phyloP scores from a whole-genome alignment of 148 eudicot species.

The Mesembryanthemum crystallinum region DNA sequence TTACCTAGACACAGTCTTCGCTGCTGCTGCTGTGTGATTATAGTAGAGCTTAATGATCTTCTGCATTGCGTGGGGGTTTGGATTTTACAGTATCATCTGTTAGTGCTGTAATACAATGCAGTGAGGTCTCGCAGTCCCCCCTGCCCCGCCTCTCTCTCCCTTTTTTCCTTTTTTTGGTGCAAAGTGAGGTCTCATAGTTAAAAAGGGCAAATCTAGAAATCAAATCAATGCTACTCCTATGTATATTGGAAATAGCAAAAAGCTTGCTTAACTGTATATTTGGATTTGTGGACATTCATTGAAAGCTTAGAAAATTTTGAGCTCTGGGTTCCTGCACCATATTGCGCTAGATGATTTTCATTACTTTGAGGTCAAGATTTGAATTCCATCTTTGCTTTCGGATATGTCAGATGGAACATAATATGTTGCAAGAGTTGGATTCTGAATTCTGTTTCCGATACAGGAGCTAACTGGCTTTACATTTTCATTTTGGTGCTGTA shows the following conservation, averaged over 20 bases:
- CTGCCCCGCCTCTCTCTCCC: no score
- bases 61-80: neutral
- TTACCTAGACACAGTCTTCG: neutral
- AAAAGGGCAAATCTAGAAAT: neutral
- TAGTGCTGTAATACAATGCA: neutral
- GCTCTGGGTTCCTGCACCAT: neutral
- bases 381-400: no score
- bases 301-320: neutral
- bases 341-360: neutral
- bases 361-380: neutral
- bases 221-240: neutral
- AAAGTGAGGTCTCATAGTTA: neutral
- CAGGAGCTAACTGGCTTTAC: neutral
- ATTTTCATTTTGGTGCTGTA: neutral
- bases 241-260: neutral
- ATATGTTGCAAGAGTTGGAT: neutral
- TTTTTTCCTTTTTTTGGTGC: no score
- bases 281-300: neutral
- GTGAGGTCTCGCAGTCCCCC: no score
- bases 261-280: slow-evolving; percentile 7
- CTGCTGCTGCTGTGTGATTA: neutral
- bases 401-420: neutral
- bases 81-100: neutral
- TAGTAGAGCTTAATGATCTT: neutral
- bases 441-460: neutral